Conservation (phyloP, 1,284 basidiomycete species). For the Coniferiporia weirii region DNA sequence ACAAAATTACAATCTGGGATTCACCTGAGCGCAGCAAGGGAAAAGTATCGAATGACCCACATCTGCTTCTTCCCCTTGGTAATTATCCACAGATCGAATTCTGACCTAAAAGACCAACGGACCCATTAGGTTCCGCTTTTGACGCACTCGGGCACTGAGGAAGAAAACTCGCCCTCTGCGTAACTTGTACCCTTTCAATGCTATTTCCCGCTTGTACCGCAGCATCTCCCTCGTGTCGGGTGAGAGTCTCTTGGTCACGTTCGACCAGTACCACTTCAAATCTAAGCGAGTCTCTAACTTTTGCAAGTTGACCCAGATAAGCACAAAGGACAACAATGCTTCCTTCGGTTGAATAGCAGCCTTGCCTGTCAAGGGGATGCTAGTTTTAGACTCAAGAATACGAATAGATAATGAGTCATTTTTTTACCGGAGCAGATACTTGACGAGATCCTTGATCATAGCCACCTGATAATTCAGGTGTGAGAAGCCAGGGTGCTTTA, state of each 20-base stretch:
- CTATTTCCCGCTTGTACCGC: slow-evolving; percentile 28
- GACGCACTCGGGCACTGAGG: neutral
- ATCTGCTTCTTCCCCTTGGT: slow-evolving; percentile 67
- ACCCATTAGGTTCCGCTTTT: neutral
- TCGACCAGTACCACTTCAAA: slow-evolving; percentile 60
- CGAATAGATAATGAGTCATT: slow-evolving; percentile 23
- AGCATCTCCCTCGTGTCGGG: slow-evolving; percentile 40
- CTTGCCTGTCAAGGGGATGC: slow-evolving; percentile 38
- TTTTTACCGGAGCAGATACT: slow-evolving; percentile 57
- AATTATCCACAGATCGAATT: slow-evolving; percentile 72
- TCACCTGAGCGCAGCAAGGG: neutral
- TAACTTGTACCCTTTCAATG: slow-evolving; percentile 45
- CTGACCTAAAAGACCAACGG: slow-evolving; percentile 40
- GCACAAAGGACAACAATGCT: slow-evolving; percentile 74
- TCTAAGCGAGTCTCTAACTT: slow-evolving; percentile 46
- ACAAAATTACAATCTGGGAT: slow-evolving; percentile 57
- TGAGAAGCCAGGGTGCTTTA: neutral
- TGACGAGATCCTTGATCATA: slow-evolving; percentile 66
- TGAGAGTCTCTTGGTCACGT: slow-evolving; percentile 55
- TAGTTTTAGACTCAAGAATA: neutral
- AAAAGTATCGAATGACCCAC: slow-evolving; percentile 22
- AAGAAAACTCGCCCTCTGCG: slow-evolving; percentile 36
- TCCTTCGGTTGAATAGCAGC: slow-evolving; percentile 51
- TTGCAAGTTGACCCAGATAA: slow-evolving; percentile 67
- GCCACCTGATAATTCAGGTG: slow-evolving; percentile 39